Conservation (phyloP, 192 early-diverging fungal species). For the Backusella sp. region DNA sequence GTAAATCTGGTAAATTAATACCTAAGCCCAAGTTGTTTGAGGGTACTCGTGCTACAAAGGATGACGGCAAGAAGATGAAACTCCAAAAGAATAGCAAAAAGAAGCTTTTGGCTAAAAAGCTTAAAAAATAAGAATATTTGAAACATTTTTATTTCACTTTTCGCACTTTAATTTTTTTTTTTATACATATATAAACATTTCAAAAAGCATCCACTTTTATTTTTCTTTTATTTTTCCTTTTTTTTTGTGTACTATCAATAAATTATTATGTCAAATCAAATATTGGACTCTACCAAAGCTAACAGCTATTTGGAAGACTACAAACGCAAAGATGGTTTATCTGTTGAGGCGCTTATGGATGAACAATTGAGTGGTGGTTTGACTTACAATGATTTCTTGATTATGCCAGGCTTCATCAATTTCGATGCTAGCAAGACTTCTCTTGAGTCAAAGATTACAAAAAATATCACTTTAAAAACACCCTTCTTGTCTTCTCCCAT, state of each 20-base stretch:
- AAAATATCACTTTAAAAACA: slow-evolving; percentile 86
- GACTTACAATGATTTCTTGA: slow-evolving; percentile 98
- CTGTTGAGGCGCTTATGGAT: slow-evolving; percentile 83
- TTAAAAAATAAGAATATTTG: slow-evolving; percentile 13
- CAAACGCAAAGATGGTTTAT: slow-evolving; percentile 71
- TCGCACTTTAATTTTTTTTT: slow-evolving; percentile 5
- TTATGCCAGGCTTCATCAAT: slow-evolving; percentile 94
- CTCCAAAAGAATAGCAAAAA: slow-evolving; percentile 17
- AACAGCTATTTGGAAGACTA: slow-evolving; percentile 15
- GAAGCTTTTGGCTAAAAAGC: slow-evolving; percentile 4
- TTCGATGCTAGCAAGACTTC: slow-evolving; percentile 81
- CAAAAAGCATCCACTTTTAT: not conserved
- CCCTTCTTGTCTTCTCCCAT: slow-evolving; percentile 95
- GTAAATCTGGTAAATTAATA: slow-evolving; percentile 30
- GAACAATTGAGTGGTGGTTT: slow-evolving; percentile 78
- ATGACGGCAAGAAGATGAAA: slow-evolving; percentile 30
- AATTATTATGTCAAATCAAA: not conserved
- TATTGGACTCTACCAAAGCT: slow-evolving; percentile 2
- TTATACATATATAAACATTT: not conserved
- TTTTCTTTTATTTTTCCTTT: not conserved
- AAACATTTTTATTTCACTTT: not conserved
- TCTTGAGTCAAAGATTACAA: slow-evolving; percentile 84
- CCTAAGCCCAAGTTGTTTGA: slow-evolving; percentile 40
- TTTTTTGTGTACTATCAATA: not conserved
- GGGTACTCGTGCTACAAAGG: slow-evolving; percentile 53